phyloP scores from a whole-genome alignment of 805 yeast species.

The Lipomyces sp. region DNA sequence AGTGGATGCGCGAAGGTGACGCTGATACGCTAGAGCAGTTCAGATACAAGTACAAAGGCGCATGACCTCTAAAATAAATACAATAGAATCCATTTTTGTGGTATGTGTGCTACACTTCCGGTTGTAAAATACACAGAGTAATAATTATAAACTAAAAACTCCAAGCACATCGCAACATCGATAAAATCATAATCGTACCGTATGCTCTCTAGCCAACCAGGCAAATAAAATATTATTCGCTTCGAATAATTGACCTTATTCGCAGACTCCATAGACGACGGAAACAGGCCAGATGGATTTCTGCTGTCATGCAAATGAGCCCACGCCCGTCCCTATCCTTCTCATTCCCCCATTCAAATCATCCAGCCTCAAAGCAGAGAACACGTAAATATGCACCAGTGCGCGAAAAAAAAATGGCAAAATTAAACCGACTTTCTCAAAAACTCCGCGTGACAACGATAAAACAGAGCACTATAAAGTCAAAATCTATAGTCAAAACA shows the following conservation, averaged over 20 bases:
- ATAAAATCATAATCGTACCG: neutral
- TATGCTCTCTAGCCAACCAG: neutral
- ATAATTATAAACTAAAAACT: neutral
- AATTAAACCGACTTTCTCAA: neutral
- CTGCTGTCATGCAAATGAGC: too few species aligned
- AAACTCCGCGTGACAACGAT: neutral
- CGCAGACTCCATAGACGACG: too few species aligned
- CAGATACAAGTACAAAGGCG: slow-evolving; percentile 28
- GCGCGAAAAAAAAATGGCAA: slow-evolving; percentile 1
- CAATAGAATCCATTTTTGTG: too few species aligned
- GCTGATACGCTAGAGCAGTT: slow-evolving; percentile 22
- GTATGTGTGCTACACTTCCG: neutral
- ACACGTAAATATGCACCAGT: neutral
- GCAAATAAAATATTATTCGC: too few species aligned
- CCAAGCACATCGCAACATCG: too few species aligned
- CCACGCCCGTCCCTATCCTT: too few species aligned
- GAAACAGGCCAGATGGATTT: too few species aligned
- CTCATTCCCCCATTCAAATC: neutral
- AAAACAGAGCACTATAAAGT: neutral
- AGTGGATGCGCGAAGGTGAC: slow-evolving; percentile 29
- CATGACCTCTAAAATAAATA: too few species aligned
- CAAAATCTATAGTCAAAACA: neutral
- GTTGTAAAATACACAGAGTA: too few species aligned
- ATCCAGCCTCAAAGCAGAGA: neutral
- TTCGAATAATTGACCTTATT: too few species aligned